Evolutionary conservation across 192 early-diverging fungal species (phyloP), one percentile per base, ranked within the genome.

Genomic region (Diversispora epigaea): DNA sequence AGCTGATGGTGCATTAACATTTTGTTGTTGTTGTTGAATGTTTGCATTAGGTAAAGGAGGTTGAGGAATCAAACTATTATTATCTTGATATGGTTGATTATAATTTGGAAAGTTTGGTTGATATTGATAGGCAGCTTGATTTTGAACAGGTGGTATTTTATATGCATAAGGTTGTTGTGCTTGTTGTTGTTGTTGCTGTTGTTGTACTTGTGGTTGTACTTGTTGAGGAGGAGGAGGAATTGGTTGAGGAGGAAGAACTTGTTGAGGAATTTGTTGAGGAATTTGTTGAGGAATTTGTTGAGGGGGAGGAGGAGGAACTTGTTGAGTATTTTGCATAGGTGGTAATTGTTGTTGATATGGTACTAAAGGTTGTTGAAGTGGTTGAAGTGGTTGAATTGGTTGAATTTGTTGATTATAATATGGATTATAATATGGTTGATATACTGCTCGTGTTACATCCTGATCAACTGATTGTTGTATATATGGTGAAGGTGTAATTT

Each of bases 11-110:
- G 68, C 68, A 52, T 83, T 79, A 10, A 75, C 63, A 47, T 60
- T 79, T 60, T 57, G 25, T 32, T 32, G 25, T 32, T 32, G 25
- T 32, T 32, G 25, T 32, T 32, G 77, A 76, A 49, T 67, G 72
- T 50, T 80, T 64, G 76, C 76, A 77, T 21, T 61, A 11, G 21
- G 77, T 75, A 81, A 52, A 45, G 73, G 72, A 46, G 82, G 82
- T 25, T 73, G 81, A 12, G 58, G 60, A 2, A 80, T 76, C 25
- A 41, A 44, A 71, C 56, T 81, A 72, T 25, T 79, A 73, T 55
- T 80, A 50, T 50, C 74, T 3, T 47, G 50, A 22, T 80, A 72
- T 10, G 54, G 75, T 54, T 54, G 78, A 69, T 47, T 55, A 52
- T 72, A 57, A 3, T 19, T 50, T 3, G 50, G 12, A 66, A 73